A percentile compares a stretch with the other conserved stretches of the same genome.
Evolutionary conservation across 208 protist genomes (phyloP).

Genomic region (Crithidia thermophila): DNA sequence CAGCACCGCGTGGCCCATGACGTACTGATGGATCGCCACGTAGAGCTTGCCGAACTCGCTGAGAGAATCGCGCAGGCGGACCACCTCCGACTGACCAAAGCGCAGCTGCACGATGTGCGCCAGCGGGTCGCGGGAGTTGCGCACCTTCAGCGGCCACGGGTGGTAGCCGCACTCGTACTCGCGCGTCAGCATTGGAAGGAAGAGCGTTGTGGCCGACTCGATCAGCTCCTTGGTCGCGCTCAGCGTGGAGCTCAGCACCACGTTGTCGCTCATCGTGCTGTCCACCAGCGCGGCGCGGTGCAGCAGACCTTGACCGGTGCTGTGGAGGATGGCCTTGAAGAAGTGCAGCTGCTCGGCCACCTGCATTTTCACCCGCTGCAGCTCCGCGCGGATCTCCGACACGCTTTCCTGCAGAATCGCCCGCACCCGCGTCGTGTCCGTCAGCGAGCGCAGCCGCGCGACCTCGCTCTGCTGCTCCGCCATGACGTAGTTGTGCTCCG

Average conservation of each 20-base stretch:
- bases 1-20: constrained; percentile 39
- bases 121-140: constrained; percentile 85
- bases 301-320: constrained; percentile 49
- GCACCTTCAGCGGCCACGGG: constrained; percentile 85
- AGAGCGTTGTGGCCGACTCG: constrained; percentile 56
- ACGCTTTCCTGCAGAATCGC: constrained; percentile 38
- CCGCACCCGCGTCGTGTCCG: constrained; percentile 55
- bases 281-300: constrained; percentile 61
- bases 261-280: constrained; percentile 64
- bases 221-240: constrained; percentile 65
- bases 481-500: constrained; percentile 50
- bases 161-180: constrained; percentile 88
- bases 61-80: constrained; percentile 67
- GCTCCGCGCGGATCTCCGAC: constrained; percentile 44
- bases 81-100: constrained; percentile 65
- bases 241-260: constrained; percentile 49
- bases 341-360: constrained; percentile 53
- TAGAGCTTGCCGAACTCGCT: constrained; percentile 72
- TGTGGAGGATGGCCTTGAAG: constrained; percentile 51
- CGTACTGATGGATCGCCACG: constrained; percentile 60
- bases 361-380: constrained; percentile 38
- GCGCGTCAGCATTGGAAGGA: constrained; percentile 79
- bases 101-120: constrained; percentile 64
- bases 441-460: constrained; percentile 52
- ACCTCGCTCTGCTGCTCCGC: constrained; percentile 70